Evolutionary conservation across 768 basidiomycete genomes (phyloP), one percentile per base, ranked within the genome.

Genomic region (Mycena kentingensis): DNA sequence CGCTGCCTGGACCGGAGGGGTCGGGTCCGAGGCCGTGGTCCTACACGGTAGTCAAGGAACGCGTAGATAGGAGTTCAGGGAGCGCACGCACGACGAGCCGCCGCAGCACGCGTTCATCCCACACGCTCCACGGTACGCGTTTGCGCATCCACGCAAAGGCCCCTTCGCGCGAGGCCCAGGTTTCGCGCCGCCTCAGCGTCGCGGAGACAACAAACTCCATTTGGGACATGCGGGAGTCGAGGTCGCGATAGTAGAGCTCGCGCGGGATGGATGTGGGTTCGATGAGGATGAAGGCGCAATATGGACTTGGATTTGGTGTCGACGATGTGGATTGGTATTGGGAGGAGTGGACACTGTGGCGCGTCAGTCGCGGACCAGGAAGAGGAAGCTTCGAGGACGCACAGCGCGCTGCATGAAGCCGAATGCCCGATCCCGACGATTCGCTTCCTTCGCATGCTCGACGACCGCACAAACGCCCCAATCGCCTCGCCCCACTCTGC

Each of bases 391-490:
- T 11, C 31, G 31, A 29, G 27, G 18, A 60, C 67, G 29, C 59
- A 77, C 76, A 73, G 62, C 3, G 75, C 65, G 21, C 69, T 67
- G n/a, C 73, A 66, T 15, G 76, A 76, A 8, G 75, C 76, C 12
- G 77, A 78, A 54, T 78, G 77, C 0, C 76, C 77, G 3, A 78
- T 44, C 2, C 66, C 58, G 18, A 79, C 69, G 11, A 77, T 65
- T 13, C 66, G 67, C 45, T 73, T 75, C 2, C 70, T 71, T 11
- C 45, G 56, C 59, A 73, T 60, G 12, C 60, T 63, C 2, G 66
- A 56, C 2, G 71, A 73, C 7, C 49, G 50, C 0, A 73, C 49
- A 48, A 78, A 77, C 13, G 60, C 63, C 2, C 63, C 62, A 19
- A 77, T 61, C 2, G 72, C 74, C 5, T 60, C 53, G 1, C 68